Evolutionary conservation across 441 rosid species (phyloP).

Genomic region (Omphalea diandra): DNA sequence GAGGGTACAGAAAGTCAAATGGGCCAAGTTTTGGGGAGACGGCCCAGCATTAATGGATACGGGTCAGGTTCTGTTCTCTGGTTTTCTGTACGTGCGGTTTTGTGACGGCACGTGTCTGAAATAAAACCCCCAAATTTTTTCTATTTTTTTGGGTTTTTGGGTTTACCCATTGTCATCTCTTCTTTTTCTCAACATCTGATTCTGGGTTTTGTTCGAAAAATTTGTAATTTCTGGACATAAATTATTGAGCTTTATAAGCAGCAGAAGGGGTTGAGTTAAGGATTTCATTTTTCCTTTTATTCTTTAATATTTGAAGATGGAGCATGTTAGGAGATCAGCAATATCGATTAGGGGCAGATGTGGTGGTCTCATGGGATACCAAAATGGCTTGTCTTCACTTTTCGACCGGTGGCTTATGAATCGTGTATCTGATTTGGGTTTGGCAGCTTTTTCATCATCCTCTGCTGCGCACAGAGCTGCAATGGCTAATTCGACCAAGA

Average conservation of each 20-base stretch:
- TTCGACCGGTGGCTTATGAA: conserved; percentile 10
- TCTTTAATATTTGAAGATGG: conserved; percentile 20
- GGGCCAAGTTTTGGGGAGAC: background rate
- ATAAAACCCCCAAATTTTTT: conserved; percentile 23
- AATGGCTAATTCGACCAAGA: conserved; percentile 13
- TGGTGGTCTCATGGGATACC: conserved; percentile 16
- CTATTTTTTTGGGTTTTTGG: conserved; percentile 19
- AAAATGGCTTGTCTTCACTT: conserved; percentile 16
- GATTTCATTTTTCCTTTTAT: background rate
- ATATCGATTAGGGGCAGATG: conserved; percentile 15
- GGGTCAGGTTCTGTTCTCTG: too few species aligned
- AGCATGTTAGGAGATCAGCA: conserved; percentile 32
- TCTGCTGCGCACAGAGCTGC: conserved; percentile 10
- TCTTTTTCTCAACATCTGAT: background rate
- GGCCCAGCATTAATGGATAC: background rate
- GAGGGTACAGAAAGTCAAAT: background rate
- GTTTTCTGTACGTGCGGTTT: conserved; percentile 17
- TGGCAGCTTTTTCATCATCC: conserved; percentile 27
- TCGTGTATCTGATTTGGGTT: conserved; percentile 19
- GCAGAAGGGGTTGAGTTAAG: background rate
- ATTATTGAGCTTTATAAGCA: background rate
- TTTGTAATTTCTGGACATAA: background rate
- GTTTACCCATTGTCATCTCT: conserved; percentile 8
- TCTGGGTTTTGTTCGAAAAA: background rate
- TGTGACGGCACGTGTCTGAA: conserved; percentile 22